These are phyloP conservation scores for Aaosphaeria arxii DNA, from an alignment of 2,329 filamentous ascomycete genomes.

Conservation along the genomic window DNA sequence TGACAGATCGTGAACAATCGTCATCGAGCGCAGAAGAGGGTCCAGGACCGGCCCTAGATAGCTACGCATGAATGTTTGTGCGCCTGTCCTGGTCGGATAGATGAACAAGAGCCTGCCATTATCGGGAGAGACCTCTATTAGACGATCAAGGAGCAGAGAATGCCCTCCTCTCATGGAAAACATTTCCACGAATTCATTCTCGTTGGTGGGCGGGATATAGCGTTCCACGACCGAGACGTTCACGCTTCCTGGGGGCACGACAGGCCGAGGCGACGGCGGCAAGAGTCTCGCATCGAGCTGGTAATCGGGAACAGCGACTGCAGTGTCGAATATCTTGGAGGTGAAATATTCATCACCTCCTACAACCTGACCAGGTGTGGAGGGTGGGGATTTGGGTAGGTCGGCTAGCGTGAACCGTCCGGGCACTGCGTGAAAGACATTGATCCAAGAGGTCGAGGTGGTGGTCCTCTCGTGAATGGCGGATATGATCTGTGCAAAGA, in stretches of 20 bases:
- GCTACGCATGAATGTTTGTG: slow-evolving; percentile 55
- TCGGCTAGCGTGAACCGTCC: slow-evolving; percentile 61
- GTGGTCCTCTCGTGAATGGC: slow-evolving; percentile 54
- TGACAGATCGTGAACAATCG: slow-evolving; percentile 57
- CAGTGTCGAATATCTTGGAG: slow-evolving; percentile 59
- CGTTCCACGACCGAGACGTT: slow-evolving; percentile 62
- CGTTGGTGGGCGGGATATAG: slow-evolving; percentile 61
- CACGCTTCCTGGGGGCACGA: slow-evolving; percentile 59
- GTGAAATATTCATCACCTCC: slow-evolving; percentile 61
- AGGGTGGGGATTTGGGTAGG: slow-evolving; percentile 61
- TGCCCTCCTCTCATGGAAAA: slow-evolving; percentile 49
- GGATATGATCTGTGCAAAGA: slow-evolving; percentile 55
- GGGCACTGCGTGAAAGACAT: slow-evolving; percentile 62
- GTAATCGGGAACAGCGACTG: slow-evolving; percentile 58
- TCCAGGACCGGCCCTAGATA: slow-evolving; percentile 62
- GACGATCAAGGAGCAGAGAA: slow-evolving; percentile 59
- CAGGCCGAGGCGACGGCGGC: slow-evolving; percentile 53
- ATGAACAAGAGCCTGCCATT: slow-evolving; percentile 60
- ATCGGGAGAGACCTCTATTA: slow-evolving; percentile 57
- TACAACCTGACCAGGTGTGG: slow-evolving; percentile 52
- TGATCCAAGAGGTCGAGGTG: slow-evolving; percentile 58
- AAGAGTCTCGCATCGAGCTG: slow-evolving; percentile 52
- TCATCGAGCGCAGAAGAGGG: slow-evolving; percentile 57
- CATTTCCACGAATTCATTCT: slow-evolving; percentile 58
- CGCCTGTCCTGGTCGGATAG: slow-evolving; percentile 60